A percentile compares a stretch with the other conserved stretches of the same genome.
These are phyloP conservation scores for Kurtzmaniella quercitrusa DNA, from an alignment of 1,139 yeast genomes.

Conservation along the genomic window DNA sequence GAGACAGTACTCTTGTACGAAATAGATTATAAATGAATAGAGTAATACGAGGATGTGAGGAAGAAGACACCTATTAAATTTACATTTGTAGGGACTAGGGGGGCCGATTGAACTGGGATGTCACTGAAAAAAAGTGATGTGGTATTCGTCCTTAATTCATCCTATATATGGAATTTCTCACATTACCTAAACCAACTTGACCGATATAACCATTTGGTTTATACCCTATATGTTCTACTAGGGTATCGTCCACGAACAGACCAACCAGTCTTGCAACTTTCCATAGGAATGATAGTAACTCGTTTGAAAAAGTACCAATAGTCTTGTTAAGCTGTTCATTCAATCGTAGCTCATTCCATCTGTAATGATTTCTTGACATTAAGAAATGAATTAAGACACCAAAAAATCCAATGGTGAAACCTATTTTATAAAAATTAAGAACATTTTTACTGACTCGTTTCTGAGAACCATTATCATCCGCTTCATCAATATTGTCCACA, in stretches of 20 bases:
- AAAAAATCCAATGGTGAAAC: constrained; percentile 39
- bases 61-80: constrained; percentile 7
- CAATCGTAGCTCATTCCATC: constrained; percentile 4
- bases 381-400: constrained; percentile 39
- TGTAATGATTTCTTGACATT: constrained; percentile 20
- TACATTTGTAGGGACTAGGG: neutral
- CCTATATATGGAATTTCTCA: constrained; percentile 16
- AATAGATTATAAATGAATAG: constrained; percentile 33
- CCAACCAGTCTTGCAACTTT: neutral
- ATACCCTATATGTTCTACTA: neutral
- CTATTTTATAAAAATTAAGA: constrained; percentile 25
- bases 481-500: constrained; percentile 9
- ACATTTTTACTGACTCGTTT: neutral
- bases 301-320: neutral
- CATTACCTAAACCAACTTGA: constrained; percentile 31
- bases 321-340: neutral
- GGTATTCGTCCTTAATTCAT: constrained; percentile 7
- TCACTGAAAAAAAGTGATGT: no score
- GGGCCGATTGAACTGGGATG: constrained; percentile 4
- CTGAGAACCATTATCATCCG: constrained; percentile 2
- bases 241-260: constrained; percentile 12
- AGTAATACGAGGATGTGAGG: constrained; percentile 17
- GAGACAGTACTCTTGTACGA: constrained; percentile 82
- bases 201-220: constrained; percentile 18
- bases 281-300: neutral